phyloP scores from a whole-genome alignment of 2,329 filamentous ascomycete species.

The Aureobasidium sp. region DNA sequence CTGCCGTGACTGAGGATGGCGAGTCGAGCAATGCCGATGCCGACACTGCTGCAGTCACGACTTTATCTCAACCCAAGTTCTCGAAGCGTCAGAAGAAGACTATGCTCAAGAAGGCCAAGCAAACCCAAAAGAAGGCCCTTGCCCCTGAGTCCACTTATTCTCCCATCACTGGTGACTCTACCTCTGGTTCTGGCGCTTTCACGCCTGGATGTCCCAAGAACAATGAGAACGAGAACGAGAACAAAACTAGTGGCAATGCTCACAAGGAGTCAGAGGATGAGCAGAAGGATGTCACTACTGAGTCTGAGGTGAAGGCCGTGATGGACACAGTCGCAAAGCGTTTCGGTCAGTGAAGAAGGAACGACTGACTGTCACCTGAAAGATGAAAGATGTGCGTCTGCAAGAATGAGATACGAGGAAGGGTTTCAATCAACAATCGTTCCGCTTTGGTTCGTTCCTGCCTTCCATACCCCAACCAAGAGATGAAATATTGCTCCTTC shows the following conservation, averaged over 20 bases:
- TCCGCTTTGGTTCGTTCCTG: no score
- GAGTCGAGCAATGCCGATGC: not conserved
- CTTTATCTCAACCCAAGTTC: not conserved
- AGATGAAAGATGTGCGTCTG: no score
- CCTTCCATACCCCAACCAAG: no score
- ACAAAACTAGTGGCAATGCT: not conserved
- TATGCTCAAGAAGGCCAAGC: slow-evolving; percentile 2
- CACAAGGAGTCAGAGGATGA: not conserved
- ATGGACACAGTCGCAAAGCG: not conserved
- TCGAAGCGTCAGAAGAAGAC: slow-evolving; percentile 10
- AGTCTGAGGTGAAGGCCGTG: not conserved
- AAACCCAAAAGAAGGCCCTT: not conserved
- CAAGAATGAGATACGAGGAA: no score
- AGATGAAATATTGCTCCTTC: no score
- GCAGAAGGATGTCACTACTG: not conserved
- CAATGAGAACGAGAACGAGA: not conserved
- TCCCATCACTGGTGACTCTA: not conserved
- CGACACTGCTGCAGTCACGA: not conserved
- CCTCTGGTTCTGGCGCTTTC: not conserved
- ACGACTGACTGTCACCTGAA: no score
- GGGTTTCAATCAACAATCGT: no score
- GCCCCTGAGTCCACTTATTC: not conserved
- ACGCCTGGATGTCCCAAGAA: not conserved
- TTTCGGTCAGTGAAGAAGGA: not conserved
- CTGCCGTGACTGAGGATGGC: not conserved